phyloP scores from a whole-genome alignment of 495 filamentous ascomycete species.

The Podospora tetraspora region DNA sequence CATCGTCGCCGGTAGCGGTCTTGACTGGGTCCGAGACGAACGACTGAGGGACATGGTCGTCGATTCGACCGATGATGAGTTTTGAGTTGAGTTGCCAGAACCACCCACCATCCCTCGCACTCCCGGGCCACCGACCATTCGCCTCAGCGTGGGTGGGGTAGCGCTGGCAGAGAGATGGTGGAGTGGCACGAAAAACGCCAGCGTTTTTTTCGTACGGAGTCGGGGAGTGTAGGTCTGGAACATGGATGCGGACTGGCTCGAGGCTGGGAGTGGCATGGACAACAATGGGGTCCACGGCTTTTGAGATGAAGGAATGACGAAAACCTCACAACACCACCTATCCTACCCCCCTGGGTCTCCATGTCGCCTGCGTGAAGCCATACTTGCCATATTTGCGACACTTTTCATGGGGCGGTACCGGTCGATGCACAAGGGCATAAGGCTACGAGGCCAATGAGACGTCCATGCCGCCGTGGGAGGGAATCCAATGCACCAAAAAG shows the following conservation, averaged over 20 bases:
- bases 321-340: background rate
- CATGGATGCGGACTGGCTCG: background rate
- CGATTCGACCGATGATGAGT: conserved; percentile 49
- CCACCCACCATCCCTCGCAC: background rate
- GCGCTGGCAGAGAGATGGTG: background rate
- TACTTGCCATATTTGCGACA: background rate
- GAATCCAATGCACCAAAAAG: background rate
- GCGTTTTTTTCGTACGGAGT: background rate
- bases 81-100: conserved; percentile 35
- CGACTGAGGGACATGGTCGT: conserved; percentile 66
- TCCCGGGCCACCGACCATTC: background rate
- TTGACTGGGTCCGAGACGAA: conserved; percentile 74
- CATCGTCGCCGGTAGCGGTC: conserved; percentile 73
- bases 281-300: background rate
- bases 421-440: background rate
- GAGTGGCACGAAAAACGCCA: background rate
- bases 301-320: background rate
- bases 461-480: background rate
- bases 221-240: background rate
- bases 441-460: background rate
- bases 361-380: background rate
- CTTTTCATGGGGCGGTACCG: background rate
- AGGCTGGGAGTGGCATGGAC: background rate
- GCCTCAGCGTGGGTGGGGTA: background rate
- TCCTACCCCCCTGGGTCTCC: background rate